Evolutionary conservation across 176 grass and related monocot species (phyloP), one percentile per base, ranked within the genome.

Genomic region (Oryza officinalis): DNA sequence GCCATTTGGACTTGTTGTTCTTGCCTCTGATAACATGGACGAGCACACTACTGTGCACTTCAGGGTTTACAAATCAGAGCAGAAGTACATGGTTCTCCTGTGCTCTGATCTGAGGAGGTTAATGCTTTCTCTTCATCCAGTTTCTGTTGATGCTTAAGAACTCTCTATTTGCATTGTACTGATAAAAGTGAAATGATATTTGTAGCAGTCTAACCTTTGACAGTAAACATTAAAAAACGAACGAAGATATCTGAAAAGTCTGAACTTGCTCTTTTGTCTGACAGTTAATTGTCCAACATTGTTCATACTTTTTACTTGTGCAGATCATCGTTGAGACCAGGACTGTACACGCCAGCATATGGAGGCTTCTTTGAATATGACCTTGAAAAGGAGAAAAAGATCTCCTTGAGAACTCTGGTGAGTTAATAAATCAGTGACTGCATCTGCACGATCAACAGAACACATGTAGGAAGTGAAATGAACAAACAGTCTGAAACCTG

Each of bases 381-480:
- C 69, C 64, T 98, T 3, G 28, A 93, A 8, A 89, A 89, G 67
- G 87, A 90, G 63, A 83, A 27, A 5, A 93, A 82, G 26, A 78
- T 98, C 80, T 92, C 91, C 85, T 82, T 98, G 38, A 98, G 89
- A 84, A 95, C 89, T 79, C 75, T 93, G 88, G 93, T 98, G 84
- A 76, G 81, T 84, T 8, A 60, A 10, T 30, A 1, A 35, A 35
- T 35, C 33, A 23, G 25, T 69, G 11, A 61, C 12, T 50, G 27
- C 27, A 49, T 32, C 27, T 65, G 1, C 30, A 41, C 8, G 33
- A 35, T 35, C 5, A 35, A 35, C 33, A 35, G 0, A 17, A 10
- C 37, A 45, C 35, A n/a, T 20, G 28, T 49, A 38, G 31, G 38
- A 86, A 89, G 18, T 65, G 14, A 75, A 83, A 75, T 8, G 57